A percentile compares a stretch with the other conserved stretches of the same genome.
Conservation (phyloP, 345 rosid species). For the Salix dunnii region DNA sequence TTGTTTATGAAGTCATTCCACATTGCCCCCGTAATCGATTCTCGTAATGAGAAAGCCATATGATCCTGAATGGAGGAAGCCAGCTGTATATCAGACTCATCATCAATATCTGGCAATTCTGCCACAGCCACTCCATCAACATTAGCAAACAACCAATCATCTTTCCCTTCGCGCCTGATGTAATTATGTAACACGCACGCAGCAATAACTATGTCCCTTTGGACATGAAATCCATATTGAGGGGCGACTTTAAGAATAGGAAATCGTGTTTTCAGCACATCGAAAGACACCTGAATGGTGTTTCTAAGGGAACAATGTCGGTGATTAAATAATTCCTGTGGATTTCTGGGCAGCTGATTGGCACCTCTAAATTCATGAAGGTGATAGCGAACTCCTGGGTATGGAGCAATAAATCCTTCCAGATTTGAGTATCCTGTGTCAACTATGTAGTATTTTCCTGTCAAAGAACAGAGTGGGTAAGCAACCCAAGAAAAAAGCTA, state of each 20-base stretch:
- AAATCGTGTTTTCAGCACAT: conserved; percentile 60
- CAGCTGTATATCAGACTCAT: conserved; percentile 52
- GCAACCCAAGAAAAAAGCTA: background rate
- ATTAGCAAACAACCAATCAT: conserved; percentile 67
- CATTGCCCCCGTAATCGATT: conserved; percentile 59
- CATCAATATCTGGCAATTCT: conserved; percentile 45
- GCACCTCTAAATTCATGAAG: conserved; percentile 62
- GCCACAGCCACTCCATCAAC: conserved; percentile 32
- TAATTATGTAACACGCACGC: conserved; percentile 72
- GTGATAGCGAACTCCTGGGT: conserved; percentile 51
- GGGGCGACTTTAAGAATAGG: conserved; percentile 72
- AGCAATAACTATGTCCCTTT: conserved; percentile 83
- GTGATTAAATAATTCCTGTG: conserved; percentile 68
- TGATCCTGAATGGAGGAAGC: conserved; percentile 47
- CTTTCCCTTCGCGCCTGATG: conserved; percentile 54
- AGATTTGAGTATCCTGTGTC: conserved; percentile 56
- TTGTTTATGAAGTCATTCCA: conserved; percentile 73
- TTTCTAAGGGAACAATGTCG: conserved; percentile 56
- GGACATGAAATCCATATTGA: conserved; percentile 65
- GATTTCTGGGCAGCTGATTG: conserved; percentile 55
- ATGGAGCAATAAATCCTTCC: conserved; percentile 75
- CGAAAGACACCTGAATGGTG: conserved; percentile 47
- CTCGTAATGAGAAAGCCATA: conserved; percentile 44
- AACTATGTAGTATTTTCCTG: conserved; percentile 76
- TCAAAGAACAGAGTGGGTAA: background rate